Conservation (phyloP, 2,329 filamentous ascomycete genomes). For the Calonectria pseudoturangicola region DNA sequence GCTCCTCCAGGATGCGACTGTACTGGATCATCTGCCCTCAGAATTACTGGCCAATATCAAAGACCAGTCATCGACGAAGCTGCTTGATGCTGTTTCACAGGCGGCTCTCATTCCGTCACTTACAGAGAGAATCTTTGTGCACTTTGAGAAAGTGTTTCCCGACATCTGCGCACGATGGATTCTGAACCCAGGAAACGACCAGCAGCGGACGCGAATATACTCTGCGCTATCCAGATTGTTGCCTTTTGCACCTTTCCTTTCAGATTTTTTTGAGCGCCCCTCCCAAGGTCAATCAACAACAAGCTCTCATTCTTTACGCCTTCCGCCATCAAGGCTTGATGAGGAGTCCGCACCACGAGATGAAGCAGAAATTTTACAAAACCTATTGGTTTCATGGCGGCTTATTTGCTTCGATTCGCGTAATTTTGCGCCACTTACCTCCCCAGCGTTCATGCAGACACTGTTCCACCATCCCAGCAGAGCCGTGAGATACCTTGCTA, state of each 20-base stretch:
- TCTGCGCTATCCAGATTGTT: slow-evolving; percentile 86
- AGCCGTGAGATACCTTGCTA: slow-evolving; percentile 85
- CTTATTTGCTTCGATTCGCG: slow-evolving; percentile 85
- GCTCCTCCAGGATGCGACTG: slow-evolving; percentile 72
- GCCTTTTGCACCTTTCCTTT: slow-evolving; percentile 87
- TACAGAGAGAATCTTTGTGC: slow-evolving; percentile 83
- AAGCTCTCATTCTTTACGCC: slow-evolving; percentile 53
- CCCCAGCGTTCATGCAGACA: slow-evolving; percentile 79
- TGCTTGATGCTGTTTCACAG: slow-evolving; percentile 82
- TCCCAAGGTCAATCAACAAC: slow-evolving; percentile 42
- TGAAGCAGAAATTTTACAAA: slow-evolving; percentile 53
- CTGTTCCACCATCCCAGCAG: slow-evolving; percentile 78
- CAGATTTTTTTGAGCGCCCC: slow-evolving; percentile 77
- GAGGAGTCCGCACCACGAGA: slow-evolving; percentile 51
- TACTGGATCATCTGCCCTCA: slow-evolving; percentile 77
- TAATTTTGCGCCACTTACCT: slow-evolving; percentile 79
- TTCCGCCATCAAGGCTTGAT: slow-evolving; percentile 57
- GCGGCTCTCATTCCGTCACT: slow-evolving; percentile 81
- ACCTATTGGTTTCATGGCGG: slow-evolving; percentile 78
- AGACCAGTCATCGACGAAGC: slow-evolving; percentile 76
- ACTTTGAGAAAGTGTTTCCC: slow-evolving; percentile 84
- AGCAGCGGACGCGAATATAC: slow-evolving; percentile 69
- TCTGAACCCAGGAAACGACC: slow-evolving; percentile 63
- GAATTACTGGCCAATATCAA: slow-evolving; percentile 82
- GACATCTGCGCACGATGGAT: slow-evolving; percentile 91